phyloP scores from a whole-genome alignment of 2,329 filamentous ascomycete species.

The Phialophora verrucosa region DNA sequence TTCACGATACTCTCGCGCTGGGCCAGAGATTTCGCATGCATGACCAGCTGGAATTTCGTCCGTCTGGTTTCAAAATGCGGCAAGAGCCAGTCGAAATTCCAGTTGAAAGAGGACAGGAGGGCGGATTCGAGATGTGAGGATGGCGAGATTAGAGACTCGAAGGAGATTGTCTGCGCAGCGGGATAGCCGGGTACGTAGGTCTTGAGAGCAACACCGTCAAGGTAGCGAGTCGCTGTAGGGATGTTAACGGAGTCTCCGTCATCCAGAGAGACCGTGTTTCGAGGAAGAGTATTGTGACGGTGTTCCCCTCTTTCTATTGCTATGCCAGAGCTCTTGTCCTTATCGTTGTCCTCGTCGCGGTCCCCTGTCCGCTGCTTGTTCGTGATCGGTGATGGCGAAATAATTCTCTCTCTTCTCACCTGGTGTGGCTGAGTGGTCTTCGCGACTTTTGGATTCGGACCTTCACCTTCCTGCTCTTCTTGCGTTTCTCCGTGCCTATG shows the following conservation, averaged over 20 bases:
- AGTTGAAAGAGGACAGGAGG: conserved; percentile 84
- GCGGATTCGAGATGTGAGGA: conserved; percentile 77
- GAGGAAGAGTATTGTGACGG: not conserved
- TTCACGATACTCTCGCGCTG: conserved; percentile 47
- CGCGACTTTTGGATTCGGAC: not conserved
- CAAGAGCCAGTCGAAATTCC: conserved; percentile 80
- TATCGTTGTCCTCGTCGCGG: not conserved
- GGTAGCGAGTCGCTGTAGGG: conserved; percentile 47
- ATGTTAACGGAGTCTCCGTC: not conserved
- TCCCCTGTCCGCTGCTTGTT: not conserved
- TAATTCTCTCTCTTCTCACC: not conserved
- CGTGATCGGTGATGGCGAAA: not conserved
- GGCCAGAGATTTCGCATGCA: conserved; percentile 62
- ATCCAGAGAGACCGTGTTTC: not conserved
- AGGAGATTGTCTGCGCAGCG: conserved; percentile 48
- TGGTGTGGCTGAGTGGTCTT: not conserved
- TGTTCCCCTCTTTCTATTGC: not conserved
- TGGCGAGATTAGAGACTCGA: conserved; percentile 80
- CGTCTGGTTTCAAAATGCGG: conserved; percentile 67
- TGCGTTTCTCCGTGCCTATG: conserved; percentile 61
- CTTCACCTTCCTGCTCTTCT: not conserved
- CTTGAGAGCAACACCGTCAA: conserved; percentile 73
- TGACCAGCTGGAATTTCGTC: conserved; percentile 69
- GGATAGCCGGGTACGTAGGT: conserved; percentile 74
- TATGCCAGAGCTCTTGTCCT: not conserved